A percentile compares a stretch with the other conserved stretches of the same genome.
These are phyloP conservation scores for Ogataea pignaliae DNA, from an alignment of 805 yeast species.

Conservation along the genomic window DNA sequence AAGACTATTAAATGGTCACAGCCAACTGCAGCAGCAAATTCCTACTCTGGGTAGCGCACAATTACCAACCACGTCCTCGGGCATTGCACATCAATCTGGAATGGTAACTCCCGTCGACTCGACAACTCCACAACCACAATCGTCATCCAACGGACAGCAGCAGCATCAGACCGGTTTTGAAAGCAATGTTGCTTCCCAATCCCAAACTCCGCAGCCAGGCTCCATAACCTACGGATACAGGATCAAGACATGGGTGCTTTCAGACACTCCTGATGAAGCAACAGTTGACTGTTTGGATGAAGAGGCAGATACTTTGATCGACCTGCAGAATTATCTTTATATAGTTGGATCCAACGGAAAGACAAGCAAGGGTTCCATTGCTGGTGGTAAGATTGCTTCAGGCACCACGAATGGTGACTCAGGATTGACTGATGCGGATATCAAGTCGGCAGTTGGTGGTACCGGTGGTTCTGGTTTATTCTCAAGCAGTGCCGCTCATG, in stretches of 20 bases:
- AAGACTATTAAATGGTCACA: slow-evolving; percentile 13
- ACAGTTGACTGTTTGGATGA: slow-evolving; percentile 23
- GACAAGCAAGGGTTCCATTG: slow-evolving; percentile 6
- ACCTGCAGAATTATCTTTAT: slow-evolving; percentile 33
- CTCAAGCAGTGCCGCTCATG: slow-evolving; percentile 29
- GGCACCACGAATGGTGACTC: slow-evolving; percentile 4
- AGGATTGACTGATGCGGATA: slow-evolving; percentile 35
- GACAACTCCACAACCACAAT: slow-evolving; percentile 23
- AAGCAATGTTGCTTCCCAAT: slow-evolving; percentile 12
- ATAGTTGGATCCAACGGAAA: slow-evolving; percentile 10
- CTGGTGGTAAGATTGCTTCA: background rate
- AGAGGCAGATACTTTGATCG: slow-evolving; percentile 32
- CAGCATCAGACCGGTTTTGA: background rate
- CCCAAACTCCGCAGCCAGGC: slow-evolving; percentile 25
- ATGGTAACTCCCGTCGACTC: slow-evolving; percentile 17
- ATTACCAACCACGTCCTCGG: slow-evolving; percentile 1
- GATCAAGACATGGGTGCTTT: slow-evolving; percentile 31
- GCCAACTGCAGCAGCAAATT: slow-evolving; percentile 4
- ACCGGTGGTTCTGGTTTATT: slow-evolving; percentile 27
- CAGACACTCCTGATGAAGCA: slow-evolving; percentile 7
- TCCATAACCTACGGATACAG: slow-evolving; percentile 27
- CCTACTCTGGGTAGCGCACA: slow-evolving; percentile 2
- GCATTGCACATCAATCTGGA: slow-evolving; percentile 13
- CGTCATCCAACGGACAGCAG: slow-evolving; percentile 2
- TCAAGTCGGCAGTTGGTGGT: slow-evolving; percentile 40